phyloP scores from a whole-genome alignment of 1,284 basidiomycete species.

The Cutaneotrichosporon sp. region DNA sequence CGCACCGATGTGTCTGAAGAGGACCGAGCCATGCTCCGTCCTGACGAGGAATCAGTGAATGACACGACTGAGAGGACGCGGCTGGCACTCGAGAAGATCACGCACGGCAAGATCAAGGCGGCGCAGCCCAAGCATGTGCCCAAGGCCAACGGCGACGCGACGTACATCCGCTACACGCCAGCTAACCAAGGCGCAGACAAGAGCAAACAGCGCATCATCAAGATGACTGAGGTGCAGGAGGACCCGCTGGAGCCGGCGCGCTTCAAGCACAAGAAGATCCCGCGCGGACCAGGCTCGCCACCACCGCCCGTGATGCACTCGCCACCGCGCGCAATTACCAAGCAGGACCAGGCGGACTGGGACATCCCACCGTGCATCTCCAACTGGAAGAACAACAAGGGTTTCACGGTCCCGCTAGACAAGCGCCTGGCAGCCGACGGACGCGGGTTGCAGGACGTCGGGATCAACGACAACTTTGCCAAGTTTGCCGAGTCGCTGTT shows the following conservation, averaged over 20 bases:
- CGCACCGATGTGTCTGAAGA: constrained; percentile 81
- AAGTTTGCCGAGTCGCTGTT: constrained; percentile 97
- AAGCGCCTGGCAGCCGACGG: constrained; percentile 98
- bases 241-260: constrained; percentile 95
- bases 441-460: constrained; percentile 93
- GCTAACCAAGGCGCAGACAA: constrained; percentile 54
- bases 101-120: constrained; percentile 93
- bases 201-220: constrained; percentile 91
- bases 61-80: constrained; percentile 86
- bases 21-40: constrained; percentile 77
- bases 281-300: constrained; percentile 89
- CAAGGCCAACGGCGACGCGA: constrained; percentile 74
- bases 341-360: constrained; percentile 98
- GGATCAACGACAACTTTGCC: constrained; percentile 99
- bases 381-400: constrained; percentile 99
- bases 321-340: constrained; percentile 92
- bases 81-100: constrained; percentile 86
- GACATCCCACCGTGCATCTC: constrained; percentile 99
- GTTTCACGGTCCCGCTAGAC: constrained; percentile 97
- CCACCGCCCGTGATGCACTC: constrained; percentile 95
- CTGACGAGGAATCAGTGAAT: constrained; percentile 85
- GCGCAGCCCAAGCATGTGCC: constrained; percentile 68
- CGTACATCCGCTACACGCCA: constrained; percentile 95
- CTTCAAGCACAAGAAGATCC: constrained; percentile 99
- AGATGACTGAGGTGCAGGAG: constrained; percentile 96